Evolutionary conservation across 352 stramenopile genomes (phyloP).

Genomic region (Globisporangium spiculum): DNA sequence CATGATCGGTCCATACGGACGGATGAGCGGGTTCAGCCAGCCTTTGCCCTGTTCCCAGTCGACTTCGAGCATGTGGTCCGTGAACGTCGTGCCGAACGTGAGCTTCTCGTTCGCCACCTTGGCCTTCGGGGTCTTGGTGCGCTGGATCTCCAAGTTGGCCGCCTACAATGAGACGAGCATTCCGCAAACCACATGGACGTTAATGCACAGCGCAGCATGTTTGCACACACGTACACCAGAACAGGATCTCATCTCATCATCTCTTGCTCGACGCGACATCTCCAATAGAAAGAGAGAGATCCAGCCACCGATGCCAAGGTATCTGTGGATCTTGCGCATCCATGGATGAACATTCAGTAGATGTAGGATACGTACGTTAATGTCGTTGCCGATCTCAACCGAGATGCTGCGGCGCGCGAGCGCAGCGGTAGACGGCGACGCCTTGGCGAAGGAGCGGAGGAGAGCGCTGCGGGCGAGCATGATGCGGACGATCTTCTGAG

Average conservation of each 20-base stretch:
- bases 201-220: neutral
- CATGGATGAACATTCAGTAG: neutral
- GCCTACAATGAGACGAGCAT: constrained; percentile 2
- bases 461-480: constrained; percentile 16
- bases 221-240: neutral
- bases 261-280: neutral
- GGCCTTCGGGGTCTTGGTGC: constrained; percentile 15
- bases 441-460: constrained; percentile 9
- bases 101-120: constrained; percentile 87
- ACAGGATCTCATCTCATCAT: neutral
- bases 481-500: neutral
- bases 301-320: neutral
- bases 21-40: constrained; percentile 91
- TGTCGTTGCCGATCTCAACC: constrained; percentile 30
- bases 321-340: neutral
- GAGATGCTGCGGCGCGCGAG: constrained; percentile 16
- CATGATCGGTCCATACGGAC: constrained; percentile 87
- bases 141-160: constrained; percentile 15
- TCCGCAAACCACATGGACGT: neutral
- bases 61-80: constrained; percentile 96
- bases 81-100: constrained; percentile 94
- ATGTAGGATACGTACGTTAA: constrained; percentile 19
- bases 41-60: constrained; percentile 83
- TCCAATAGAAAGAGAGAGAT: neutral
- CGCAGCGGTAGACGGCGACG: neutral